A percentile compares a stretch with the other conserved stretches of the same genome.
Evolutionary conservation across 2,329 filamentous ascomycete genomes (phyloP).

Genomic region (Mollisia scopiformis): DNA sequence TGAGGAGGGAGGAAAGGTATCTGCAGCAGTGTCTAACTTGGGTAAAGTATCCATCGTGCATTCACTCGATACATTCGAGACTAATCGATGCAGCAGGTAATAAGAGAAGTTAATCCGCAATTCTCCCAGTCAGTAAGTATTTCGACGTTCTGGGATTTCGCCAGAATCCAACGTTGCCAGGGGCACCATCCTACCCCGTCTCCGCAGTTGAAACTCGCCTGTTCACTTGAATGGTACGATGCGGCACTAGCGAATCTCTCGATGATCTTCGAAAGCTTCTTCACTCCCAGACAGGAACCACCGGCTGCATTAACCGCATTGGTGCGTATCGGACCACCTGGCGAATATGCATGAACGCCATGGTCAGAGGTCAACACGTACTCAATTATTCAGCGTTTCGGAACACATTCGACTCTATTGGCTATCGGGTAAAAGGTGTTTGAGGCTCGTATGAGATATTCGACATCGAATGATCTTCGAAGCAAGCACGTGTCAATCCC

Average conservation of each 20-base stretch:
- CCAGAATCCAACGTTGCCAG: background rate
- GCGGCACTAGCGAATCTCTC: conserved; percentile 7
- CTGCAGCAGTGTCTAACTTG: conserved; percentile 18
- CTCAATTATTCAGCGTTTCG: conserved; percentile 14
- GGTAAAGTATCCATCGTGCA: conserved; percentile 15
- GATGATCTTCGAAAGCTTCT: conserved; percentile 17
- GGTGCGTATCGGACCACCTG: conserved; percentile 1
- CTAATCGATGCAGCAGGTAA: conserved; percentile 1
- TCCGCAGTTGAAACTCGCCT: conserved; percentile 18
- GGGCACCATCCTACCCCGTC: conserved; percentile 3
- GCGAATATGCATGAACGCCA: conserved; percentile 8
- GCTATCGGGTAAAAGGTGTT: conserved; percentile 6
- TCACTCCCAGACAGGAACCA: background rate
- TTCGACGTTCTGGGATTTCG: background rate
- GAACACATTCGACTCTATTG: conserved; percentile 5
- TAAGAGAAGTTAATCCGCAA: background rate
- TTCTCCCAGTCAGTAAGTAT: background rate
- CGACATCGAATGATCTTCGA: conserved; percentile 17
- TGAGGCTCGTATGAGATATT: conserved; percentile 15
- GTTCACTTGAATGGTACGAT: conserved; percentile 15
- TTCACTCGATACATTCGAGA: background rate
- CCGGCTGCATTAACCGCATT: conserved; percentile 6
- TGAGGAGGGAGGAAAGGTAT: background rate
- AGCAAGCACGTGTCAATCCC: conserved; percentile 6
- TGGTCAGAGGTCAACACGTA: conserved; percentile 4